phyloP scores from a whole-genome alignment of 2,329 filamentous ascomycete species.

The Fusarium sp. region DNA sequence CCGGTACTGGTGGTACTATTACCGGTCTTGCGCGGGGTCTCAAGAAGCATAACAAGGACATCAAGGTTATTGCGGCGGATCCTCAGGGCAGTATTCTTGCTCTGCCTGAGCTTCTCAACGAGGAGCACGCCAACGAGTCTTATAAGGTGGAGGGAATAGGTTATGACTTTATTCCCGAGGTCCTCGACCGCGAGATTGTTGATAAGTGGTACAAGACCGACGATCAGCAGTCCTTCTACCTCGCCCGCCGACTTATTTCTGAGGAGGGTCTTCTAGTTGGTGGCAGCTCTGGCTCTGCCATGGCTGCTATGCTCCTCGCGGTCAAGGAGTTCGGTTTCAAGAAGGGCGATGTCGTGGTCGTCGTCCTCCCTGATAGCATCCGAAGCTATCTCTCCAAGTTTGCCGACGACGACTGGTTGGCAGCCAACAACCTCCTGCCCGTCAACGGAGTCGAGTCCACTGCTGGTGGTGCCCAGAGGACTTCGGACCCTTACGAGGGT shows the following conservation, averaged over 20 bases:
- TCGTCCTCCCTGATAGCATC: slow-evolving; percentile 93
- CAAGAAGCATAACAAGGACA: slow-evolving; percentile 79
- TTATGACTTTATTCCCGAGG: slow-evolving; percentile 98
- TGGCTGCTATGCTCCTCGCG: slow-evolving; percentile 80
- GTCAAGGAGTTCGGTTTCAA: slow-evolving; percentile 77
- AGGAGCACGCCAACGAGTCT: slow-evolving; percentile 76
- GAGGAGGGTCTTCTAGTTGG: slow-evolving; percentile 95
- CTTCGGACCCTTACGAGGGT: slow-evolving; percentile 73
- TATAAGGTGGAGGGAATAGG: slow-evolving; percentile 99
- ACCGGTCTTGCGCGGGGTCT: slow-evolving; percentile 85
- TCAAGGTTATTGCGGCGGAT: slow-evolving; percentile 91
- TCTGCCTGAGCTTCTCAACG: slow-evolving; percentile 76
- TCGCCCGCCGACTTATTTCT: slow-evolving; percentile 86
- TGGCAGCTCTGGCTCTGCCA: slow-evolving; percentile 90
- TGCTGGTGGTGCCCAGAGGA: slow-evolving; percentile 48
- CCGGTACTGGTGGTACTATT: slow-evolving; percentile 92
- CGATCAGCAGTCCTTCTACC: slow-evolving; percentile 87
- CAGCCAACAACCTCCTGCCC: slow-evolving; percentile 91
- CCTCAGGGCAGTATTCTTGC: slow-evolving; percentile 90
- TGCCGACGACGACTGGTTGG: slow-evolving; percentile 98
- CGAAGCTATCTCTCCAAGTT: slow-evolving; percentile 98
- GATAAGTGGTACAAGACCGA: slow-evolving; percentile 99
- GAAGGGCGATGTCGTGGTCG: slow-evolving; percentile 87
- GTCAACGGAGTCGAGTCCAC: slow-evolving; percentile 59
- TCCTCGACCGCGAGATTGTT: slow-evolving; percentile 79